Conservation (phyloP, 108 stramenopile species). For the Cyclotella distinguenda region DNA sequence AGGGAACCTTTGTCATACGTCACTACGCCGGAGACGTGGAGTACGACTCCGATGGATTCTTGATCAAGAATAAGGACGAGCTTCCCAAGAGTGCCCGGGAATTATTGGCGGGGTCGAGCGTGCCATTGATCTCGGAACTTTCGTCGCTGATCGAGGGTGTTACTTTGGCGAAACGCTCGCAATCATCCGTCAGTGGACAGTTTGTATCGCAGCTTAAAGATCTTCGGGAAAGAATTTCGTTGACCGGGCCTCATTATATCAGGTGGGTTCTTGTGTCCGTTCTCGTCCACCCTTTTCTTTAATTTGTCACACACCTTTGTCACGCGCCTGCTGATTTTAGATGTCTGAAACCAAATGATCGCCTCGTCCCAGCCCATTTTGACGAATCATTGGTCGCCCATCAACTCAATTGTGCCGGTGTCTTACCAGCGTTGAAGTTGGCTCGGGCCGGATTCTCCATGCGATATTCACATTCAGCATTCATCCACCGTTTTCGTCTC, state of each 20-base stretch:
- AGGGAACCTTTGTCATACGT: constrained; percentile 69
- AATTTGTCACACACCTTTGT: neutral
- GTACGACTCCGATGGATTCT: constrained; percentile 74
- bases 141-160: constrained; percentile 46
- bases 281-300: neutral
- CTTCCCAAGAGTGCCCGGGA: constrained; percentile 86
- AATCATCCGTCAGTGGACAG: constrained; percentile 76
- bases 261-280: neutral
- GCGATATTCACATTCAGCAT: constrained; percentile 85
- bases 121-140: constrained; percentile 65
- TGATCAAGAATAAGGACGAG: constrained; percentile 93
- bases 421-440: constrained; percentile 97
- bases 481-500: constrained; percentile 77
- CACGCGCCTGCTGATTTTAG: constrained; percentile 45
- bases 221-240: constrained; percentile 84
- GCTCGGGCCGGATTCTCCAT: constrained; percentile 97
- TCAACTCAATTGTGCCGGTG: constrained; percentile 95
- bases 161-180: constrained; percentile 53
- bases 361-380: constrained; percentile 74
- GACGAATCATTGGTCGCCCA: constrained; percentile 79
- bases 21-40: constrained; percentile 91
- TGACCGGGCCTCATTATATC: constrained; percentile 96
- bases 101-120: constrained; percentile 79
- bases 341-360: constrained; percentile 99
- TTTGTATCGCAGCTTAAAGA: constrained; percentile 87